Conservation (phyloP, 2,329 filamentous ascomycete species). For the Arthrobotrys conoides region DNA sequence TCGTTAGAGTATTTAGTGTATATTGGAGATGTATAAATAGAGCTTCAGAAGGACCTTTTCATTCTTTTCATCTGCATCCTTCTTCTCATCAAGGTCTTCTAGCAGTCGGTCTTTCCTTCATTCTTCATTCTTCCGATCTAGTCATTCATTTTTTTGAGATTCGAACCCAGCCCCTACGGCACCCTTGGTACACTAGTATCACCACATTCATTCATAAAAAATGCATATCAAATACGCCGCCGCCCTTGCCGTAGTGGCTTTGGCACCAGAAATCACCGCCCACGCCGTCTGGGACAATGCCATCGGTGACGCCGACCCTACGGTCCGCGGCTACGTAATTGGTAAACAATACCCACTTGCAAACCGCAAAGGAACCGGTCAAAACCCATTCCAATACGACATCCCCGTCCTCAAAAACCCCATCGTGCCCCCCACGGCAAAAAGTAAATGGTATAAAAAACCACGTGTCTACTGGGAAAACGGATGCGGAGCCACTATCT, state of each 20-base stretch:
- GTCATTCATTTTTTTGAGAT: neutral
- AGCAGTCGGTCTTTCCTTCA: neutral
- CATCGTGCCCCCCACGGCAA: slow-evolving; percentile 21
- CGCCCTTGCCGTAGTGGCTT: slow-evolving; percentile 20
- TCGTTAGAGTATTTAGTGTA: too few relatives aligned
- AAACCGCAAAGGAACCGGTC: slow-evolving; percentile 17
- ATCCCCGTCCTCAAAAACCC: slow-evolving; percentile 43
- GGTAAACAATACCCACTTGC: neutral
- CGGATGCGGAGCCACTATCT: slow-evolving; percentile 33
- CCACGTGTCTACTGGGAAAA: slow-evolving; percentile 37
- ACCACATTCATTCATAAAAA: slow-evolving; percentile 13
- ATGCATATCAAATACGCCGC: slow-evolving; percentile 38
- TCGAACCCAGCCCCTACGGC: neutral
- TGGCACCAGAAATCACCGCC: slow-evolving; percentile 27
- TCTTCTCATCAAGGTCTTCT: neutral
- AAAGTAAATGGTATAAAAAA: slow-evolving; percentile 39
- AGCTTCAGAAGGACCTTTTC: neutral
- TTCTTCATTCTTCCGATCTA: too few relatives aligned
- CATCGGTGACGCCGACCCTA: slow-evolving; percentile 32
- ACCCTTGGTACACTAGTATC: slow-evolving; percentile 7
- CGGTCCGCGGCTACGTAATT: neutral
- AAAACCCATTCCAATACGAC: slow-evolving; percentile 37
- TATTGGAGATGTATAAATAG: neutral
- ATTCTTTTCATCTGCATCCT: neutral
- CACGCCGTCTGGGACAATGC: slow-evolving; percentile 25